Evolutionary conservation across 176 grass and related monocot species (phyloP).

Genomic region (Cocos nucifera): DNA sequence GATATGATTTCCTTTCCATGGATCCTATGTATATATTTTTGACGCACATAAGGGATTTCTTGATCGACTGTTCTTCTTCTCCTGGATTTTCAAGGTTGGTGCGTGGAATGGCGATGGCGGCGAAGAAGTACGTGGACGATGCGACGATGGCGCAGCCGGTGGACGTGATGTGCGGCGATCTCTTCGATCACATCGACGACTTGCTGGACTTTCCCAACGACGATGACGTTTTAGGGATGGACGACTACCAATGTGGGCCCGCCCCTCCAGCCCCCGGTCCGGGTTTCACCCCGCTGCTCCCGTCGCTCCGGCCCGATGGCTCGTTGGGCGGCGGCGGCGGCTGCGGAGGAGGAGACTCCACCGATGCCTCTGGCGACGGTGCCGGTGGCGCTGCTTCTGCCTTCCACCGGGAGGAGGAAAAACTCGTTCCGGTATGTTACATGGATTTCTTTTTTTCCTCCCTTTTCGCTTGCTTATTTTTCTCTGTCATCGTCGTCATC

Average conservation of each 20-base stretch:
- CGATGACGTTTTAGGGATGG: slow-evolving; percentile 50
- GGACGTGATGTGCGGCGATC: slow-evolving; percentile 38
- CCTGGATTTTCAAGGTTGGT: background rate
- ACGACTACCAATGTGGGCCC: slow-evolving; percentile 33
- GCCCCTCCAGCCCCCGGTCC: slow-evolving; percentile 13
- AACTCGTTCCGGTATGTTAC: too few relatives aligned
- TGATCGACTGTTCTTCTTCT: background rate
- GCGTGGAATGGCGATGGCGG: background rate
- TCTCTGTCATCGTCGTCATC: too few relatives aligned
- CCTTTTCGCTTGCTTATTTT: too few relatives aligned
- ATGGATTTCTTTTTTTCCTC: too few relatives aligned
- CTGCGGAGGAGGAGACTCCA: slow-evolving; percentile 8
- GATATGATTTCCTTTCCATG: too few relatives aligned
- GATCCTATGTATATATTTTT: too few relatives aligned
- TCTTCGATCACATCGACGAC: slow-evolving; percentile 92
- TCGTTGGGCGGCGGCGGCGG: background rate
- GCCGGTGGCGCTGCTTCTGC: too few relatives aligned
- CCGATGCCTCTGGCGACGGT: slow-evolving; percentile 10
- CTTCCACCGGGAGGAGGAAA: too few relatives aligned
- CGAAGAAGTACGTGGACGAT: background rate
- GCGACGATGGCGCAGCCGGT: background rate
- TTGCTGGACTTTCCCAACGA: slow-evolving; percentile 83
- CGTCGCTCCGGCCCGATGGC: slow-evolving; percentile 7
- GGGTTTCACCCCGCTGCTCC: slow-evolving; percentile 5
- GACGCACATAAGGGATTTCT: too few relatives aligned